Percentiles rank a stretch among this genome's conserved stretches.
Conservation (phyloP, 2,329 filamentous ascomycete species). For the Bimuria novae-zelandiae region DNA sequence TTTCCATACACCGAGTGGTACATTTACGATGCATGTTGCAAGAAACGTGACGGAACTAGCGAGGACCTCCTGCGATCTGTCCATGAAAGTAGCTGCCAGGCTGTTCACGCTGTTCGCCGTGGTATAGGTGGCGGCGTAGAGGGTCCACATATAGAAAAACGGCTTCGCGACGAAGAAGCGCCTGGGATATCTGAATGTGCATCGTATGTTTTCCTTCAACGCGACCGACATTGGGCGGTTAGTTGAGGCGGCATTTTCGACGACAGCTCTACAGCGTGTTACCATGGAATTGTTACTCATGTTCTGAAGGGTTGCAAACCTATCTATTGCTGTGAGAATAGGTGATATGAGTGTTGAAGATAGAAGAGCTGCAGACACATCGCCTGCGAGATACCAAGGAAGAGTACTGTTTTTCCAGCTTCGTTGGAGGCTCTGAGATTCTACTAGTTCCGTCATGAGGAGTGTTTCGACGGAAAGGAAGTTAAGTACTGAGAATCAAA, state of each 20-base stretch:
- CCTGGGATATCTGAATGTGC: constrained; percentile 26
- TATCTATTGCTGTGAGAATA: constrained; percentile 33
- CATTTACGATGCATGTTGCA: constrained; percentile 32
- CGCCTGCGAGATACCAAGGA: constrained; percentile 23
- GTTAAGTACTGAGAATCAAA: no score
- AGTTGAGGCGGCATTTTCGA: constrained; percentile 30
- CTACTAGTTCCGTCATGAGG: constrained; percentile 19
- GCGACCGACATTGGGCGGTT: constrained; percentile 21
- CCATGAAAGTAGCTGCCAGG: constrained; percentile 15
- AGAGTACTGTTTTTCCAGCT: constrained; percentile 13
- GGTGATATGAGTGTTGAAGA: constrained; percentile 32
- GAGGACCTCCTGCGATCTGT: constrained; percentile 18
- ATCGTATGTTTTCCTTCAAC: constrained; percentile 24
- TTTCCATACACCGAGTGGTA: constrained; percentile 35
- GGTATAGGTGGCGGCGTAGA: constrained; percentile 36
- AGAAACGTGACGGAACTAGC: constrained; percentile 30
- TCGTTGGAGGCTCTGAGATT: constrained; percentile 3
- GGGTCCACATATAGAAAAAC: constrained; percentile 34
- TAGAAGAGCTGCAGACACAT: constrained; percentile 29
- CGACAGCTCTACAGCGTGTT: constrained; percentile 24
- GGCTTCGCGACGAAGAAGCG: constrained; percentile 33
- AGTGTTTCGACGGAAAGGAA: background rate
- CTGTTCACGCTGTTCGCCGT: constrained; percentile 33
- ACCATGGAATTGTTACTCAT: background rate
- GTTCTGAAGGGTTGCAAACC: constrained; percentile 16